Base-by-base conservation (phyloP, 2,329 filamentous ascomycete genomes). In the Aspergillus brasiliensis region DNA sequence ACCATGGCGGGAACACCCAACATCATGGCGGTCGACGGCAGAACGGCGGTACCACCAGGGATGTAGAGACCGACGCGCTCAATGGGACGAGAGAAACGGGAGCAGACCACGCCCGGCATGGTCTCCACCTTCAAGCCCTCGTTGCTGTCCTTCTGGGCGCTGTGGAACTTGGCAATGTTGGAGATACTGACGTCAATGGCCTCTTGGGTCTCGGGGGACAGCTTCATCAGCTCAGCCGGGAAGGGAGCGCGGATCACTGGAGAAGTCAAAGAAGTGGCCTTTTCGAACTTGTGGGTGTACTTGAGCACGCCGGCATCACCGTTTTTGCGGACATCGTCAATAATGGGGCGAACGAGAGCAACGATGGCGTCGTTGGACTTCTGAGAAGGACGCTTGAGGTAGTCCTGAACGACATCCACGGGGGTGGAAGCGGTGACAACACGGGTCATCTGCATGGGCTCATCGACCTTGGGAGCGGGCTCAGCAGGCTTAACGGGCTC, bases 231-330 rank as follows among this genome's bases (percentile, higher is more conserved):
- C 60, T 88, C 86, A 66, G 88, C 79, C 1, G 92, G 88, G 81
- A 97, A 99, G 0, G 95, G 95, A 1, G 95, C 94, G 71, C 88
- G 90, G 64, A 99, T 82, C 13, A 99, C 92, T 0, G 94, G 92
- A 0, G 92, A 94, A 13, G 87, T 95, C 61, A 99, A 82, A 2
- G 91, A 94, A 0, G 91, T 96, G 0, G 94, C 95, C 80, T 94
- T 97, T 74, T 99, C 95, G 68, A 99, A 99, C 77, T 96, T 97
- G 84, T 97, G 93, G 1, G 95, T 98, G 77, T 97, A 98, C 53
- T 91, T 89, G 47, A 99, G 84, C 23, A 99, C 83, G 3, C 92
- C 93, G 69, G 89, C 89, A 77, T 99, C 95, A 56, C 95, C 95
- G 34, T 91, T 87, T 46, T 86, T 83, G 58, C 88, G 90, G 57